phyloP scores from a whole-genome alignment of 179 eudicot genomes.

The Nepenthes alata region DNA sequence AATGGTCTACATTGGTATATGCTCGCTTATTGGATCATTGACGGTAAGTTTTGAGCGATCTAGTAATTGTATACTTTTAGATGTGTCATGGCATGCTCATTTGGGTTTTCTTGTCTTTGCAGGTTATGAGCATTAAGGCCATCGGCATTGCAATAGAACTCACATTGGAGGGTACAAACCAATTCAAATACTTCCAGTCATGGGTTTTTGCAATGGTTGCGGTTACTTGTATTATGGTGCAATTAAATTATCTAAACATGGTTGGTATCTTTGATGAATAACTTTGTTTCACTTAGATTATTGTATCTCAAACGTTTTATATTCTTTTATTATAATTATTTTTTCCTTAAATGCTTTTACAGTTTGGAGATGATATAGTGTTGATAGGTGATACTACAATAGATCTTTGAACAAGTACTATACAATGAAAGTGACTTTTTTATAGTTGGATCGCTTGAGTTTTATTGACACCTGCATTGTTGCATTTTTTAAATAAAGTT shows the following conservation, averaged over 20 bases:
- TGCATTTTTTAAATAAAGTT: no score
- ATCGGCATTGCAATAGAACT: constrained; percentile 62
- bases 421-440: no score
- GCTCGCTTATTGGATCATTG: constrained; percentile 48
- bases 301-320: neutral
- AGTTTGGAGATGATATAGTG: no score
- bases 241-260: constrained; percentile 61
- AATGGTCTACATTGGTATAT: constrained; percentile 41
- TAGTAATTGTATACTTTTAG: constrained; percentile 1
- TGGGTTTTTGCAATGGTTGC: constrained; percentile 65
- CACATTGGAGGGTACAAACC: constrained; percentile 53
- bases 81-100: neutral
- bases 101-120: constrained; percentile 5
- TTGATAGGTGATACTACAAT: no score
- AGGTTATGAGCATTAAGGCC: constrained; percentile 74
- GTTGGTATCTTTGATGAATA: constrained; percentile 14
- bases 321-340: neutral
- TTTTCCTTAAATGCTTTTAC: no score
- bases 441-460: no score
- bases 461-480: no score
- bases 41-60: constrained; percentile 32
- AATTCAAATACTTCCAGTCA: constrained; percentile 41
- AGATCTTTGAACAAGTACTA: no score
- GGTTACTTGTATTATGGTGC: constrained; percentile 42
- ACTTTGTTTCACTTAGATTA: neutral